Evolutionary conservation across 2,329 filamentous ascomycete genomes (phyloP).

Genomic region (Aureobasidium sp.): DNA sequence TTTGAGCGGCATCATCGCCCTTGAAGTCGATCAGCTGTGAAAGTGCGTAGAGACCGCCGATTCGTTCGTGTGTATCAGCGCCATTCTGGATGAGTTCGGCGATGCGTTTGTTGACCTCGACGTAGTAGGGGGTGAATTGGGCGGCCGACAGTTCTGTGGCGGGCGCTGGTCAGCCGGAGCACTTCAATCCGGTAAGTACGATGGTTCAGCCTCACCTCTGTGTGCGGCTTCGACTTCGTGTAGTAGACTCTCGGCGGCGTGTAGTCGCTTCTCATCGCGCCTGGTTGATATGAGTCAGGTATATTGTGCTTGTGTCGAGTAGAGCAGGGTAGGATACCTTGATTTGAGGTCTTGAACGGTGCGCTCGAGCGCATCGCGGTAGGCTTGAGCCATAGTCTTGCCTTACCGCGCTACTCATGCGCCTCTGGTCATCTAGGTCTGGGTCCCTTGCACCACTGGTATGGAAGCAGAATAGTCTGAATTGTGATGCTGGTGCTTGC

Average conservation of each 20-base stretch:
- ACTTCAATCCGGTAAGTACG: neutral
- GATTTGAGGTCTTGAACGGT: constrained; percentile 11
- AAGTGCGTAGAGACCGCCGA: constrained; percentile 86
- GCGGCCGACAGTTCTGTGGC: constrained; percentile 11
- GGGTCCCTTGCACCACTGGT: neutral
- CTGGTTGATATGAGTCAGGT: neutral
- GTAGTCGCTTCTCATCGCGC: constrained; percentile 9
- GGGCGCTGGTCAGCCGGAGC: neutral
- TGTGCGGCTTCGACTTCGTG: constrained; percentile 16
- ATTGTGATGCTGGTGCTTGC: neutral
- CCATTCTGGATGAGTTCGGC: constrained; percentile 74
- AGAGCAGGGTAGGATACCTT: neutral
- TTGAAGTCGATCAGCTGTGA: constrained; percentile 94
- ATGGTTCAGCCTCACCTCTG: neutral
- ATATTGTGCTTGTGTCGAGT: neutral
- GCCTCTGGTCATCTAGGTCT: neutral
- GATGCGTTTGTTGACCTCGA: constrained; percentile 53
- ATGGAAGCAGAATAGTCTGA: neutral
- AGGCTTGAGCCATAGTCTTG: constrained; percentile 15
- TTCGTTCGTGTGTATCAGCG: constrained; percentile 76
- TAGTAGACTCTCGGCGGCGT: constrained; percentile 8
- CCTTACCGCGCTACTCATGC: constrained; percentile 11
- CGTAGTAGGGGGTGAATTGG: constrained; percentile 11
- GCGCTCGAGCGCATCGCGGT: constrained; percentile 13
- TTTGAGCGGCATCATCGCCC: constrained; percentile 84